Evolutionary conservation across 176 grass and related monocot species (phyloP).

Genomic region (Thinopyrum elongatum): DNA sequence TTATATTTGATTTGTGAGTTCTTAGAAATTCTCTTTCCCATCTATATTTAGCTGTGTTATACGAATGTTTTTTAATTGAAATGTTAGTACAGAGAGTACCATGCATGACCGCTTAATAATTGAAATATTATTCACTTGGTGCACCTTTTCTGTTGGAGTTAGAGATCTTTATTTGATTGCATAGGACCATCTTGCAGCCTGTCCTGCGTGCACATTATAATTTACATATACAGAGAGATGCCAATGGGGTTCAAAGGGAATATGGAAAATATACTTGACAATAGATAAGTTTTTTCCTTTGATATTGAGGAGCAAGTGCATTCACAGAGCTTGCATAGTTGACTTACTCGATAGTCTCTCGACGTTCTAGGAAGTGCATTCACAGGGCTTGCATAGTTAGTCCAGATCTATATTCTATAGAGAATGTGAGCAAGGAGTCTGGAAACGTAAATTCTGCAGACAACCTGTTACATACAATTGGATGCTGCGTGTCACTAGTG

Average conservation of each 20-base stretch:
- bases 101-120: background rate
- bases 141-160: background rate
- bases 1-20: conserved; percentile 1
- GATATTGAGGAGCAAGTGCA: background rate
- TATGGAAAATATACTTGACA: background rate
- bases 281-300: background rate
- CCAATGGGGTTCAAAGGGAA: background rate
- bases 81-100: background rate
- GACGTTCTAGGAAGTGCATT: background rate
- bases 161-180: background rate
- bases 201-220: background rate
- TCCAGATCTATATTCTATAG: background rate
- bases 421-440: background rate
- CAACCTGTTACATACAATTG: background rate
- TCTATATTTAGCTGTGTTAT: background rate
- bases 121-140: background rate
- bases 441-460: background rate
- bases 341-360: background rate
- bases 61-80: background rate
- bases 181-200: background rate
- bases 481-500: background rate
- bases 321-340: background rate
- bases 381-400: background rate
- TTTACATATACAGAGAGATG: background rate
- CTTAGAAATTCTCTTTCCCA: background rate